phyloP scores from a whole-genome alignment of 2,329 filamentous ascomycete species.

The Diaporthe citri region DNA sequence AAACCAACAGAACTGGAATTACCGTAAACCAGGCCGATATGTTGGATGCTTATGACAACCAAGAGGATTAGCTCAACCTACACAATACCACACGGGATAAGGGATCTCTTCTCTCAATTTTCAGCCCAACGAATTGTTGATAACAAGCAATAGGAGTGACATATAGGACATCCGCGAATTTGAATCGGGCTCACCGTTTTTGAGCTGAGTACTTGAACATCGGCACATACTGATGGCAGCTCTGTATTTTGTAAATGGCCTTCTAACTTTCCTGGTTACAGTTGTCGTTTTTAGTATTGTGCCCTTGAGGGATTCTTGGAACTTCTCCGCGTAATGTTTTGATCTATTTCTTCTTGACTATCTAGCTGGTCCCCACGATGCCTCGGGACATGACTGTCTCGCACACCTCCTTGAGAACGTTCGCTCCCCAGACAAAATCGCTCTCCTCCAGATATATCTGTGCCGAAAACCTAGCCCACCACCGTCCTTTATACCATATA shows the following conservation, averaged over 20 bases:
- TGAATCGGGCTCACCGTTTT: not conserved
- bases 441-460: slow-evolving; percentile 84
- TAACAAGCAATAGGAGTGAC: not conserved
- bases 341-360: not conserved
- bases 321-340: not conserved
- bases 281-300: not conserved
- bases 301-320: not conserved
- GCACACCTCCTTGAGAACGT: slow-evolving; percentile 66
- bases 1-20: too few species aligned
- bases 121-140: too few species aligned
- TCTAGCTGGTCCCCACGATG: not conserved
- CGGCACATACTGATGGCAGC: not conserved
- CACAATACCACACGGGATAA: too few species aligned
- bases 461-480: slow-evolving; percentile 81
- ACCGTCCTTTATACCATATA: slow-evolving; percentile 68
- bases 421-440: slow-evolving; percentile 81
- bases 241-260: not conserved
- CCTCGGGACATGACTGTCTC: not conserved
- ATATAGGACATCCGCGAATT: not conserved
- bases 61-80: too few species aligned
- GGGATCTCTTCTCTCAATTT: too few species aligned
- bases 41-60: too few species aligned
- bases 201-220: not conserved
- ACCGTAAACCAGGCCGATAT: too few species aligned
- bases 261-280: fast-evolving